Conservation (phyloP, 768 basidiomycete species). For the Heimioporus sp. region DNA sequence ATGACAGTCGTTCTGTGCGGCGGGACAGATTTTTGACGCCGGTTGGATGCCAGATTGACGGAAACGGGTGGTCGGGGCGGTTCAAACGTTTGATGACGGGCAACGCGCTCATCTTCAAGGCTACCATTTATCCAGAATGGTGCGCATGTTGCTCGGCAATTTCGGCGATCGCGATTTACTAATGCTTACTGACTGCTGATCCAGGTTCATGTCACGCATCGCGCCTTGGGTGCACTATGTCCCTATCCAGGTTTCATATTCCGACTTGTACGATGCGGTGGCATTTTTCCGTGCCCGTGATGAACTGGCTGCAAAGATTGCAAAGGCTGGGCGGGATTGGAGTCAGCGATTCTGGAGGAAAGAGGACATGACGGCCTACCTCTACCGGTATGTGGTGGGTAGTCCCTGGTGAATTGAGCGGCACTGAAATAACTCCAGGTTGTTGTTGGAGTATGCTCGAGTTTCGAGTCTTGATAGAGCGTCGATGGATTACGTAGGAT, state of each 20-base stretch:
- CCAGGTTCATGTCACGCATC: slow-evolving; percentile 54
- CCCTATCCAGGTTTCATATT: slow-evolving; percentile 62
- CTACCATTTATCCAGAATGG: slow-evolving; percentile 77
- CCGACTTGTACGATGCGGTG: slow-evolving; percentile 68
- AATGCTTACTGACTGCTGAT: background rate
- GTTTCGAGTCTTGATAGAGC: slow-evolving; percentile 47
- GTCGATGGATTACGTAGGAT: slow-evolving; percentile 37
- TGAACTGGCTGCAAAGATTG: slow-evolving; percentile 55
- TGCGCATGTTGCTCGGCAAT: slow-evolving; percentile 18
- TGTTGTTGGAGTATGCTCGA: slow-evolving; percentile 55
- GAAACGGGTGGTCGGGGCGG: slow-evolving; percentile 66
- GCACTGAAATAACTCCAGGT: slow-evolving; percentile 25
- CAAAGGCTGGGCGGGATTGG: slow-evolving; percentile 55
- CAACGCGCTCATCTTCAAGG: slow-evolving; percentile 64
- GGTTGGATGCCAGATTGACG: slow-evolving; percentile 57
- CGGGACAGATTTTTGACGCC: no score
- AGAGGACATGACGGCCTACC: slow-evolving; percentile 59
- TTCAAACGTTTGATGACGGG: slow-evolving; percentile 64
- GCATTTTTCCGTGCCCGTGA: slow-evolving; percentile 75
- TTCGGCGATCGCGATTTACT: background rate
- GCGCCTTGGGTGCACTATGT: slow-evolving; percentile 76
- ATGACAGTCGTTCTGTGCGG: no score
- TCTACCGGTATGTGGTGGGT: slow-evolving; percentile 53
- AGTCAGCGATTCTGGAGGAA: slow-evolving; percentile 54
- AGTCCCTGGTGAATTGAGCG: no score